phyloP scores from a whole-genome alignment of 1,284 basidiomycete genomes.

The Porodaedalea pini region DNA sequence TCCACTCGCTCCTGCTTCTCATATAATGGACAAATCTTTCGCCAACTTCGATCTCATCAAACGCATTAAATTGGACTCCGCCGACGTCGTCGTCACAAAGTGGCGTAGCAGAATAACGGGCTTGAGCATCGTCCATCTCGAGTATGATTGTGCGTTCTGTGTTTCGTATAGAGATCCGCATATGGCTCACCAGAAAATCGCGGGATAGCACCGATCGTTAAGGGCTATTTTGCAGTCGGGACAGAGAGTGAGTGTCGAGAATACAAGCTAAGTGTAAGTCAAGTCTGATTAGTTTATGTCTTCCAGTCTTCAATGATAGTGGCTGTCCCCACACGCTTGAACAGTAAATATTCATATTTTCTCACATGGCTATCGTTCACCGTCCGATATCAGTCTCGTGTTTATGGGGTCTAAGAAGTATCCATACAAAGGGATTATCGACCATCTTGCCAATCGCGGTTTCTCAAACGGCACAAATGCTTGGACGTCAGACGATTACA shows the following conservation, averaged over 20 bases:
- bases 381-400: constrained; percentile 54
- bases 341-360: constrained; percentile 49
- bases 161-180: background rate
- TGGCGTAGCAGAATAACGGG: constrained; percentile 82
- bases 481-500: constrained; percentile 84
- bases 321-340: constrained; percentile 94
- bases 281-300: constrained; percentile 13
- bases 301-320: constrained; percentile 83
- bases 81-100: constrained; percentile 76
- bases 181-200: constrained; percentile 19
- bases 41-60: constrained; percentile 82
- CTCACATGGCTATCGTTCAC: constrained; percentile 13
- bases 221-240: constrained; percentile 89
- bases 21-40: constrained; percentile 34
- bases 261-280: constrained; percentile 6
- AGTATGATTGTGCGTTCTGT: constrained; percentile 71
- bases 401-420: constrained; percentile 95
- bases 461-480: constrained; percentile 93
- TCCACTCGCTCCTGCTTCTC: background rate
- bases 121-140: constrained; percentile 74
- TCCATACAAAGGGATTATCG: constrained; percentile 96
- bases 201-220: constrained; percentile 75
- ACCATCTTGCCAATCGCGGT: constrained; percentile 94
- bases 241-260: constrained; percentile 74
- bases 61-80: constrained; percentile 67